phyloP scores from a whole-genome alignment of 805 yeast genomes.

The Jamesozyma spencerorum region DNA sequence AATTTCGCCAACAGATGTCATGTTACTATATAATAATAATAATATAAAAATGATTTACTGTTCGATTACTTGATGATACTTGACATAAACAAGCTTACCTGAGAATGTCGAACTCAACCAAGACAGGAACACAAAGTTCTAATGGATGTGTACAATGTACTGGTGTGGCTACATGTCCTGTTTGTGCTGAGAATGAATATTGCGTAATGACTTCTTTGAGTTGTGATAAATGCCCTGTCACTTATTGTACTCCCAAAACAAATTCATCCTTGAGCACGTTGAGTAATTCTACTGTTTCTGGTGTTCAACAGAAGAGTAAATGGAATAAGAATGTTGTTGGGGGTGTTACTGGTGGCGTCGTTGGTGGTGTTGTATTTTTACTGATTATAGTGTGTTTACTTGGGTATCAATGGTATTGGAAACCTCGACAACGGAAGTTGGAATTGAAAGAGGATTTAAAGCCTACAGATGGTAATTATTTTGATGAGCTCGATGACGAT shows the following conservation, averaged over 20 bases:
- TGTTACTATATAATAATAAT: too few relatives aligned
- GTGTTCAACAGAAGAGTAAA: neutral
- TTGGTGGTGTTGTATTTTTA: constrained; percentile 34
- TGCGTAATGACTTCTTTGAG: constrained; percentile 50
- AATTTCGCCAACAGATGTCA: too few relatives aligned
- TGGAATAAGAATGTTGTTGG: constrained; percentile 53
- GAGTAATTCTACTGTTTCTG: constrained; percentile 9
- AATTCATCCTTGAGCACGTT: constrained; percentile 9
- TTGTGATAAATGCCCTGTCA: constrained; percentile 48
- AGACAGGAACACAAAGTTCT: constrained; percentile 10
- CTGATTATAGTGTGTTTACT: constrained; percentile 31
- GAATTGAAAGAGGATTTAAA: constrained; percentile 19
- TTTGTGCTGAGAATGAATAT: constrained; percentile 41
- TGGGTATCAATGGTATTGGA: constrained; percentile 37
- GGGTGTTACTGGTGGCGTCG: constrained; percentile 57
- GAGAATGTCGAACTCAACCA: neutral
- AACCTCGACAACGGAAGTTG: constrained; percentile 26
- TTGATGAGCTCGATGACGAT: constrained; percentile 21
- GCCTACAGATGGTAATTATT: constrained; percentile 16
- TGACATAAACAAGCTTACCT: too few relatives aligned
- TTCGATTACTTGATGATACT: too few relatives aligned
- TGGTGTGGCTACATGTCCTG: constrained; percentile 41
- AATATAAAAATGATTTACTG: too few relatives aligned
- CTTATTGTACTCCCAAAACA: constrained; percentile 37
- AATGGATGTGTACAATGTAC: constrained; percentile 37